These are phyloP conservation scores for Shiraia sp. DNA, from an alignment of 2,329 filamentous ascomycete genomes.

Conservation along the genomic window DNA sequence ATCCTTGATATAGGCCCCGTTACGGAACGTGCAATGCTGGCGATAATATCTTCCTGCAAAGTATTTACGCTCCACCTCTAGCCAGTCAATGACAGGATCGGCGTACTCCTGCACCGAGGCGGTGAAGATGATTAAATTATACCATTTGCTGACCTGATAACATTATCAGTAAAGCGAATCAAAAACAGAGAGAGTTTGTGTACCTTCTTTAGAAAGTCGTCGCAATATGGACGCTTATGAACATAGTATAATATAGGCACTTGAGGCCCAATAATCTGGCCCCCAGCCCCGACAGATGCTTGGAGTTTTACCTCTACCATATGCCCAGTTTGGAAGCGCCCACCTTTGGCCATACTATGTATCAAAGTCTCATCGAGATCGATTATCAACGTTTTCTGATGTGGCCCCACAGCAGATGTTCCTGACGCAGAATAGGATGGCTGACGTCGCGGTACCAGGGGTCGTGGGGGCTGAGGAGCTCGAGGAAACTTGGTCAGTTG, in stretches of 20 bases:
- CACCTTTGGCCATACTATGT: conserved; percentile 96
- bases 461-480: conserved; percentile 84
- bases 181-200: conserved; percentile 26
- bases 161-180: conserved; percentile 18
- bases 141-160: conserved; percentile 87
- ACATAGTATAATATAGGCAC: conserved; percentile 99
- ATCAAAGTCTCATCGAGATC: conserved; percentile 98
- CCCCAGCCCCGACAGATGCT: conserved; percentile 68
- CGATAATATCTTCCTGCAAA: conserved; percentile 93
- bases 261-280: conserved; percentile 75
- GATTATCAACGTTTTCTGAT: conserved; percentile 89
- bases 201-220: conserved; percentile 89
- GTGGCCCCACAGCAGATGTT: conserved; percentile 40
- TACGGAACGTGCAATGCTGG: conserved; percentile 94
- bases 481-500: conserved; percentile 86
- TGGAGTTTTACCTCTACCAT: conserved; percentile 97
- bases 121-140: conserved; percentile 94
- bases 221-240: conserved; percentile 94
- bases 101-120: conserved; percentile 98
- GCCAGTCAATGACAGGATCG: conserved; percentile 97
- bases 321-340: conserved; percentile 92
- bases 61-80: conserved; percentile 95
- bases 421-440: conserved; percentile 72
- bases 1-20: conserved; percentile 98
- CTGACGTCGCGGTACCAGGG: conserved; percentile 84